Base-by-base conservation (phyloP, 345 rosid genomes). In the Physaria fendleri region DNA sequence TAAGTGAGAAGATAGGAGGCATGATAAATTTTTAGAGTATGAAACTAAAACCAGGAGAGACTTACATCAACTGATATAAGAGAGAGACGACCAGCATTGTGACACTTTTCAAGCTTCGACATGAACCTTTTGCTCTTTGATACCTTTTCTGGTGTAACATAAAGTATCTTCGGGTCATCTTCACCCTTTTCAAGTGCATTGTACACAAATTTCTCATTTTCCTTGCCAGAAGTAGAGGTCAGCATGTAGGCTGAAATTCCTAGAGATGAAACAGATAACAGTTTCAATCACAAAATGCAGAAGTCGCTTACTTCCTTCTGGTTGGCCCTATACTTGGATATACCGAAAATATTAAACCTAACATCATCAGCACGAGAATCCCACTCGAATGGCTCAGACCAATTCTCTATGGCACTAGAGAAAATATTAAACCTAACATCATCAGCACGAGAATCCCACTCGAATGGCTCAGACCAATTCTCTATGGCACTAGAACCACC, bases 91-190 rank as follows among this genome's bases (percentile, higher is more conserved):
- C 87, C 90, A 28, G 82, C 82, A 51, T 64, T 74, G 44, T 88
- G 84, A 61, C 95, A 86, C 52, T 88, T 92, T 76, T 92, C 97
- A 30, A 92, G 97, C 79, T 92, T 88, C n/a, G 98, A 92, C 95
- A 92, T 92, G 64, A 92, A 92, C 60, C 97, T 78, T 74, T 86
- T 92, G 84, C 98, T 92, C 80, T 92, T 92, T 18, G 97, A 92
- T 70, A 92, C 81, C 73, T 88, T 92, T 67, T 88, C 97, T 0
- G 98, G 98, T 9, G 98, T 92, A 27, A 84, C 98, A 64, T 92
- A 92, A 14, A 92, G 78, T 53, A 92, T 77, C 73, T 80, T 92
- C 40, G 88, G 79, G 41, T 79, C 80, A 48, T 81, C 93, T 71
- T 86, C 95, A 42, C 95, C 98, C 72, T 83, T 88, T 70, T 88